Conservation (phyloP, 306 rosid genomes). For the Spatholobus suberectus region DNA sequence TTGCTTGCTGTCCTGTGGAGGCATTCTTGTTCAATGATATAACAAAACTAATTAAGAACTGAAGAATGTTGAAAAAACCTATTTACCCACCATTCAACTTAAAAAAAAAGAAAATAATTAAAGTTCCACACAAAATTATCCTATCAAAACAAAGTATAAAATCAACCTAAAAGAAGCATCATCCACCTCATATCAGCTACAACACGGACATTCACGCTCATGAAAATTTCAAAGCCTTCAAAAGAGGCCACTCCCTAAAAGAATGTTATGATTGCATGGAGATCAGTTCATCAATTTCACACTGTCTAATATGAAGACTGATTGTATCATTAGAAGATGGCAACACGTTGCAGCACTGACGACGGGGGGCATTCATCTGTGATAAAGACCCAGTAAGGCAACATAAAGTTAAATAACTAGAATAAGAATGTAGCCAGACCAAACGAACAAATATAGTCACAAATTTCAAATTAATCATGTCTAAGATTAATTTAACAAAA, state of each 20-base stretch:
- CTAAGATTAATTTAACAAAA: constrained; percentile 31
- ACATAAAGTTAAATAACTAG: constrained; percentile 22
- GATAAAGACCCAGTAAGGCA: constrained; percentile 28
- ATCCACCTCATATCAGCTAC: constrained; percentile 41
- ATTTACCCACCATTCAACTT: constrained; percentile 10
- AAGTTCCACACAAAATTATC: background rate
- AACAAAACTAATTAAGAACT: background rate
- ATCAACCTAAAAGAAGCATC: constrained; percentile 20
- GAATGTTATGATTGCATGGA: constrained; percentile 62
- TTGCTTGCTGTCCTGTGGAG: background rate
- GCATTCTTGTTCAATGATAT: background rate
- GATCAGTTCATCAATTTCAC: constrained; percentile 64
- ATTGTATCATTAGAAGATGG: constrained; percentile 51
- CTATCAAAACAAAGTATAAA: constrained; percentile 15
- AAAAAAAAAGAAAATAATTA: background rate
- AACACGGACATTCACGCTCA: constrained; percentile 19
- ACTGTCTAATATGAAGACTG: constrained; percentile 60
- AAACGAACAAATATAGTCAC: background rate
- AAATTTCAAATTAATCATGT: background rate
- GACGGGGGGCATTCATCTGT: constrained; percentile 85
- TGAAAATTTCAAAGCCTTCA: constrained; percentile 2
- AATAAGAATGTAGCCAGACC: constrained; percentile 35
- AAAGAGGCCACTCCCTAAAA: constrained; percentile 33
- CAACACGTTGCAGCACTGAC: constrained; percentile 73
- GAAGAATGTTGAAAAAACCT: background rate